Conservation (phyloP, 805 yeast species). For the Yamadazyma scolyti region DNA sequence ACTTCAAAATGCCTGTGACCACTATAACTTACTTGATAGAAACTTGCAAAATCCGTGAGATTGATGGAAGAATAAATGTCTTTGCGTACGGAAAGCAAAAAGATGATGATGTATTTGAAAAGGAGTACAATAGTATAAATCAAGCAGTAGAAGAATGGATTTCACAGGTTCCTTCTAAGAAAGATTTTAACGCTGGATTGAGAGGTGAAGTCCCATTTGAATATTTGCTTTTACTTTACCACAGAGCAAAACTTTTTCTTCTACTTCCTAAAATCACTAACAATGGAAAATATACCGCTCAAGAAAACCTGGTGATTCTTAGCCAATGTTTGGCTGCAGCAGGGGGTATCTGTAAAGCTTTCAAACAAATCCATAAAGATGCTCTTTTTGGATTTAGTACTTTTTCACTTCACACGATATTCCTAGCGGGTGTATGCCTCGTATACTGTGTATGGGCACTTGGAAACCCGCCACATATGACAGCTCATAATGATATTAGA, state of each 20-base stretch:
- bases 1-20: constrained; percentile 7
- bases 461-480: constrained; percentile 7
- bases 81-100: constrained; percentile 3
- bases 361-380: constrained; percentile 7
- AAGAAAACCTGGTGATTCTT: constrained; percentile 1
- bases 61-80: constrained; percentile 8
- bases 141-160: constrained; percentile 7
- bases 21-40: constrained; percentile 6
- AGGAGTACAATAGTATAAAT: constrained; percentile 3
- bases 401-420: constrained; percentile 9
- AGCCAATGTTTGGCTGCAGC: constrained; percentile 4
- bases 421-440: constrained; percentile 20
- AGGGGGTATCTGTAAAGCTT: constrained; percentile 9
- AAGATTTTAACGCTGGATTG: constrained; percentile 6
- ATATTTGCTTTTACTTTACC: constrained; percentile 7
- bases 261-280: constrained; percentile 7
- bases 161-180: constrained; percentile 3
- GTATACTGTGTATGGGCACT: constrained; percentile 17
- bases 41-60: constrained; percentile 7
- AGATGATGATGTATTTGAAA: neutral
- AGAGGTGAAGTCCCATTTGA: constrained; percentile 8
- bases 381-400: constrained; percentile 10
- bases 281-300: neutral
- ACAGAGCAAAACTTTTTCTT: constrained; percentile 10
- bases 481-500: constrained; percentile 18